Evolutionary conservation across 257 asterid species (phyloP).

Genomic region (Solanum sejunctum): DNA sequence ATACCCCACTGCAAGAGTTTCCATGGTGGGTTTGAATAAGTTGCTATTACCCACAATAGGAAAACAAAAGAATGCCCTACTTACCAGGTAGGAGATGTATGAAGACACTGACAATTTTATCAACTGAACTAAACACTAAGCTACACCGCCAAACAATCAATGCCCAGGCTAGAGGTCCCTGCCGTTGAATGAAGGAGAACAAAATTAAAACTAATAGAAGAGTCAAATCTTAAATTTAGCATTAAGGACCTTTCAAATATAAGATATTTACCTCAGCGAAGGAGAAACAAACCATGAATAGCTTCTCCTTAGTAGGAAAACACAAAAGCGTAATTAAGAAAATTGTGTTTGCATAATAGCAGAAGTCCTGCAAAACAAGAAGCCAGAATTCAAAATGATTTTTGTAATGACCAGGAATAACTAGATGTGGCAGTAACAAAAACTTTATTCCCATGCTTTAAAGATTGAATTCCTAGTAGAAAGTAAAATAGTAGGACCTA

Average conservation of each 20-base stretch:
- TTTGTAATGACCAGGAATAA: neutral
- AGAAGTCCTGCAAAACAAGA: conserved; percentile 62
- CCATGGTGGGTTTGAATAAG: neutral
- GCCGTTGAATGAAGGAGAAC: conserved; percentile 5
- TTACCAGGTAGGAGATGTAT: conserved; percentile 96
- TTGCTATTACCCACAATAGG: neutral
- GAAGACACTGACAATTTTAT: conserved; percentile 92
- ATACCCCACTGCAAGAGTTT: neutral
- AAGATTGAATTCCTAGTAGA: neutral
- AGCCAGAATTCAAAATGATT: neutral
- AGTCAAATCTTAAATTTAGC: neutral
- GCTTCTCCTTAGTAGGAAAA: conserved; percentile 77
- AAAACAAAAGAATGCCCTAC: conserved; percentile 6
- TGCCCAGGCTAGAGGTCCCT: conserved; percentile 99
- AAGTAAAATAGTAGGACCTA: neutral
- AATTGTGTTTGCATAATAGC: conserved; percentile 93
- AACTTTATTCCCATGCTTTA: neutral
- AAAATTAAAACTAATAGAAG: neutral
- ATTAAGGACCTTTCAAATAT: neutral
- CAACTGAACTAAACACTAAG: conserved; percentile 90
- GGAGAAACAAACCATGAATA: conserved; percentile 97
- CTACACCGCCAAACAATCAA: conserved; percentile 92
- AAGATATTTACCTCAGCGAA: conserved; percentile 75
- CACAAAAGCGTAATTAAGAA: conserved; percentile 66
- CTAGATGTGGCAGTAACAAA: neutral